A percentile compares a stretch with the other conserved stretches of the same genome.
These are phyloP conservation scores for Rugonectria rugulosa DNA, from an alignment of 2,329 filamentous ascomycete genomes.

Conservation along the genomic window DNA sequence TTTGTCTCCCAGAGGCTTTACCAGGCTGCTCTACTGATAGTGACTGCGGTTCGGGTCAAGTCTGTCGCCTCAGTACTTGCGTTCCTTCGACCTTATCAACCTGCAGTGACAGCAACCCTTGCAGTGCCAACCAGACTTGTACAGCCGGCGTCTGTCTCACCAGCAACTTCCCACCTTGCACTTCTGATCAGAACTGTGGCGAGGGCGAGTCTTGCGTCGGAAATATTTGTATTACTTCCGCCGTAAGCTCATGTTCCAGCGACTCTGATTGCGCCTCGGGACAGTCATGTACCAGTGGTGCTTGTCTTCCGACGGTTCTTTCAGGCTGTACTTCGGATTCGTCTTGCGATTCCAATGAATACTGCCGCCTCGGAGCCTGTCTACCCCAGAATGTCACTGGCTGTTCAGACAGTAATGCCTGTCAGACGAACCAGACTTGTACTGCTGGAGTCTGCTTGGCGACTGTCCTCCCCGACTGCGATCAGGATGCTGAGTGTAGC, in stretches of 20 bases:
- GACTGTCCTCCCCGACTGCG: conserved; percentile 3
- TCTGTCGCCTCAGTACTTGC: conserved; percentile 7
- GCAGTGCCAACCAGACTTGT: neutral
- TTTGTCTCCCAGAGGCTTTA: conserved; percentile 4
- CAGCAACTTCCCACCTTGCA: neutral
- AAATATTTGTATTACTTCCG: neutral
- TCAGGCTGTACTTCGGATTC: neutral
- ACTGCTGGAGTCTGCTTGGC: conserved; percentile 8
- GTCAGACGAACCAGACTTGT: neutral
- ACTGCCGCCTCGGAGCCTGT: neutral
- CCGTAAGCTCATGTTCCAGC: neutral
- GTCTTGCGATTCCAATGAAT: neutral
- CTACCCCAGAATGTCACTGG: neutral
- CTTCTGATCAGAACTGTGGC: neutral
- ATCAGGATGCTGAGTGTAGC: neutral
- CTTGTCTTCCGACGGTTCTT: conserved; percentile 5
- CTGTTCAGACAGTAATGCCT: neutral
- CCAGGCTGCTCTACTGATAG: neutral
- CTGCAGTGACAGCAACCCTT: conserved; percentile 1
- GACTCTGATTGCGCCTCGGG: neutral
- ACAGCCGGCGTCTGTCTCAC: conserved; percentile 7
- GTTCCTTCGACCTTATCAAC: neutral
- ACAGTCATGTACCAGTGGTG: neutral
- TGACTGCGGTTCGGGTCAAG: neutral
- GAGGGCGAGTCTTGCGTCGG: neutral